These are phyloP conservation scores for Coriolopsis trogii DNA, from an alignment of 1,284 basidiomycete genomes.

Conservation along the genomic window DNA sequence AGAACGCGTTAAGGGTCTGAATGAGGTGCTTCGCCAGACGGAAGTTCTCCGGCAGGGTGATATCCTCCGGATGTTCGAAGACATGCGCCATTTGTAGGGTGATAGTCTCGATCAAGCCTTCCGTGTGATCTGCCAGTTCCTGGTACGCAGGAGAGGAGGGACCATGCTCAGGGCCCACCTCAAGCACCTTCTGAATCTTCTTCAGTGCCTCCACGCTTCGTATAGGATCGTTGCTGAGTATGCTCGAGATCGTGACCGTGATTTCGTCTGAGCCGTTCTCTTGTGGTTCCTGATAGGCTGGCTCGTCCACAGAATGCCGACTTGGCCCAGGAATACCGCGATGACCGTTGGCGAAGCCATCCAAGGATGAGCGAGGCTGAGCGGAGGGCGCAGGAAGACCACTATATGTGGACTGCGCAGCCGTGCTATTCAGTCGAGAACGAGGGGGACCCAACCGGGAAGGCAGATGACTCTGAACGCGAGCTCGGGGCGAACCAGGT, in stretches of 20 bases:
- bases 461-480: constrained; percentile 68
- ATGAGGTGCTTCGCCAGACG: constrained; percentile 95
- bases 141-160: constrained; percentile 68
- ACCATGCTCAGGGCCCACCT: constrained; percentile 73
- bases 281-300: constrained; percentile 13
- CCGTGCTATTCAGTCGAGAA: constrained; percentile 35
- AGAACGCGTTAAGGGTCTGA: constrained; percentile 91
- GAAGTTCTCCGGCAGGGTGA: constrained; percentile 78
- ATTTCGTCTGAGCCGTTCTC: constrained; percentile 56
- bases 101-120: constrained; percentile 87
- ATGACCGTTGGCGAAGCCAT: constrained; percentile 20
- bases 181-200: constrained; percentile 82
- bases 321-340: neutral
- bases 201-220: constrained; percentile 95
- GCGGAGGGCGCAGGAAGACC: constrained; percentile 12
- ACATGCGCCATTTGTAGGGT: constrained; percentile 88
- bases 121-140: constrained; percentile 82
- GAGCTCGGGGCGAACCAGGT: constrained; percentile 51
- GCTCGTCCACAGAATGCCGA: constrained; percentile 9
- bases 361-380: constrained; percentile 15
- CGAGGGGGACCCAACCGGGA: constrained; percentile 70
- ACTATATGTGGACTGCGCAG: constrained; percentile 9
- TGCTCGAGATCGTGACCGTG: constrained; percentile 78
- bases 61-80: constrained; percentile 78
- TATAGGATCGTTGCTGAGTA: constrained; percentile 82